phyloP scores from a whole-genome alignment of 805 yeast genomes.

The Wickerhamomyces kurtzmanii region DNA sequence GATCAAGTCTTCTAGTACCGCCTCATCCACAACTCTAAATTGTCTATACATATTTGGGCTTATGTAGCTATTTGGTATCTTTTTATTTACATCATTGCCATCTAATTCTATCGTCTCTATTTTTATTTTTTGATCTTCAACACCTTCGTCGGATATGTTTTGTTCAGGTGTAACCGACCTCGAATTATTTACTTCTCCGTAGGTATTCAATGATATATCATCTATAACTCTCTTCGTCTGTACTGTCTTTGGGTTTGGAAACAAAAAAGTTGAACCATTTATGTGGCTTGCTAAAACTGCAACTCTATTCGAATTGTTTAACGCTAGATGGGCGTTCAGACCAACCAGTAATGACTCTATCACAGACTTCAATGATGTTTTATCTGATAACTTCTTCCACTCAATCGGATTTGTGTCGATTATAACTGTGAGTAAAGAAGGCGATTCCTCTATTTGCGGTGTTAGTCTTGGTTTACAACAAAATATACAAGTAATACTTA shows the following conservation, averaged over 20 bases:
- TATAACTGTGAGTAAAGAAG: slow-evolving; percentile 70
- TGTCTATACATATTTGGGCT: slow-evolving; percentile 73
- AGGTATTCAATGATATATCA: too few relatives aligned
- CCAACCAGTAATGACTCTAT: slow-evolving; percentile 62
- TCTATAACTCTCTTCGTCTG: too few relatives aligned
- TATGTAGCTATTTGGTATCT: slow-evolving; percentile 21
- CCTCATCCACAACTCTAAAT: slow-evolving; percentile 70
- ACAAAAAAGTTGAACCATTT: slow-evolving; percentile 56
- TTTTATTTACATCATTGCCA: slow-evolving; percentile 2
- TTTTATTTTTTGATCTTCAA: slow-evolving; percentile 9
- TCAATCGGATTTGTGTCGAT: slow-evolving; percentile 64
- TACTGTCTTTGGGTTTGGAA: slow-evolving; percentile 38
- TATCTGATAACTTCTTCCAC: slow-evolving; percentile 26
- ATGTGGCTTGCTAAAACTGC: slow-evolving; percentile 74
- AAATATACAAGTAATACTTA: slow-evolving; percentile 10
- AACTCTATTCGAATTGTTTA: slow-evolving; percentile 76
- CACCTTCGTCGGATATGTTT: too few relatives aligned
- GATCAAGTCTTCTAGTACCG: slow-evolving; percentile 52
- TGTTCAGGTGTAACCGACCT: slow-evolving; percentile 9
- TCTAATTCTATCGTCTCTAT: slow-evolving; percentile 3
- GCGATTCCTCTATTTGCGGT: slow-evolving; percentile 44
- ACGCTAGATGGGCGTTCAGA: slow-evolving; percentile 79
- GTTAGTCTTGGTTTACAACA: slow-evolving; percentile 3
- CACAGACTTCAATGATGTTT: slow-evolving; percentile 22
- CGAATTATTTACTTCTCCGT: slow-evolving; percentile 3